Evolutionary conservation across 2,329 filamentous ascomycete genomes (phyloP), one percentile per base, ranked within the genome.

Genomic region (Helotiales sp.): DNA sequence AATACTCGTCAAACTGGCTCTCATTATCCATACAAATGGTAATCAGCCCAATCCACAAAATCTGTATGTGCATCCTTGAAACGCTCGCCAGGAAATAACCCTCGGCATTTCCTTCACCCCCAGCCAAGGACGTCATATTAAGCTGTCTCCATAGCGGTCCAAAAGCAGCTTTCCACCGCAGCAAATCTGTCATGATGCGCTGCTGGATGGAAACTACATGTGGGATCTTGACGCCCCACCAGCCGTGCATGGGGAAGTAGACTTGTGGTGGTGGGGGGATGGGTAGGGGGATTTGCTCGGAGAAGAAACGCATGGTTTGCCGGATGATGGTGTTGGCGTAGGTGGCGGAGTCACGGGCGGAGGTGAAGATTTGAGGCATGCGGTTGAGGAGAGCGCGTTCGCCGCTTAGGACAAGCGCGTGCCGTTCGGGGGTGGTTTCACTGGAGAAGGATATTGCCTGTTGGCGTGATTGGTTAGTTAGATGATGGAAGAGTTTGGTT

Each of bases 11-110:
- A 10, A 55, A 63, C 4, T 52, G 13, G 8, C 17, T 28, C 40
- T 70, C 69, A 17, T 67, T 62, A 15, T 47, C 47, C 26, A 52
- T 69, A 24, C 69, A 70, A 13, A 68, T 52, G 20, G 62, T 65
- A 6, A 67, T 49, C 17, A 55, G 10, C 4, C 50, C 66, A 6
- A 67, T 57, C 28, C 32, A 32, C 6, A 59, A 45, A 43, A 86
- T 86, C 73, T 88, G 86, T 34, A 89, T 86, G 3, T 85, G 86
- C 2, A 89, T 78, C 3, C 85, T 82, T 1, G 63, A 40, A 22
- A 61, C 63, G 2, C 58, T 47, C 26, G 65, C 65, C 1, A 65
- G 57, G 11, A 70, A 32, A 7, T 61, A 52, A 8, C 43, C 52
- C 5, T 58, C 30, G 13, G 20, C 40, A 20, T 34, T 13, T 6